These are phyloP conservation scores for Thalassiosira exigua DNA, from an alignment of 352 stramenopile genomes.

Conservation along the genomic window DNA sequence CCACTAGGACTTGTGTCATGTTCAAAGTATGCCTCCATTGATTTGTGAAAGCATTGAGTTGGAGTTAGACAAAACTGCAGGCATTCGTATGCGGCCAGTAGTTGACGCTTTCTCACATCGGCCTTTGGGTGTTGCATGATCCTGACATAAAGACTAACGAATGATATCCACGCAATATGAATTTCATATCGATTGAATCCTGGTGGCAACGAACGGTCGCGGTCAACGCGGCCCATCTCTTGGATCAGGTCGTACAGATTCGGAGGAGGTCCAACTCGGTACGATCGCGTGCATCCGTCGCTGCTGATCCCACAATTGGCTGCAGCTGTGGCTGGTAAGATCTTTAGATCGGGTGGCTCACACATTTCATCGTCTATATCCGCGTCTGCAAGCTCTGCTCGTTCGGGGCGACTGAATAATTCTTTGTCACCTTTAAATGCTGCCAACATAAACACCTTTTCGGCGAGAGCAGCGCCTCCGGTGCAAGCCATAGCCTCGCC, in stretches of 20 bases:
- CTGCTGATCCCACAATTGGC: slow-evolving; percentile 30
- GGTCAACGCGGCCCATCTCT: slow-evolving; percentile 15
- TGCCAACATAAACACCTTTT: slow-evolving; percentile 20
- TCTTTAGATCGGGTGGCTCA: not conserved
- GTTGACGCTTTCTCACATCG: too few species aligned
- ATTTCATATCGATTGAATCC: too few species aligned
- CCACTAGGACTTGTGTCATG: too few species aligned
- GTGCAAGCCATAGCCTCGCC: not conserved
- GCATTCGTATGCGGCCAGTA: too few species aligned
- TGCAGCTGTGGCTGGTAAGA: slow-evolving; percentile 7
- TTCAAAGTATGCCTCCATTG: too few species aligned
- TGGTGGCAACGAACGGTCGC: too few species aligned
- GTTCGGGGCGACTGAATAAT: slow-evolving; percentile 4
- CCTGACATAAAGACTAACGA: too few species aligned
- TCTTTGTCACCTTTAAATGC: slow-evolving; percentile 17
- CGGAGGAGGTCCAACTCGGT: not conserved
- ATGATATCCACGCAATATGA: too few species aligned
- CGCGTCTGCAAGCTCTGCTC: not conserved
- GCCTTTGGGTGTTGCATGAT: too few species aligned
- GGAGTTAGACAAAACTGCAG: too few species aligned
- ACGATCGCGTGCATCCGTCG: not conserved
- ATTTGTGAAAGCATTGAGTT: too few species aligned
- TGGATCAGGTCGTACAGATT: slow-evolving; percentile 15
- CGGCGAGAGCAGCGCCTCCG: not conserved
- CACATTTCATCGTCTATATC: not conserved